Base-by-base conservation (phyloP, 2,329 filamentous ascomycete species). In the Ophiostoma sp. region DNA sequence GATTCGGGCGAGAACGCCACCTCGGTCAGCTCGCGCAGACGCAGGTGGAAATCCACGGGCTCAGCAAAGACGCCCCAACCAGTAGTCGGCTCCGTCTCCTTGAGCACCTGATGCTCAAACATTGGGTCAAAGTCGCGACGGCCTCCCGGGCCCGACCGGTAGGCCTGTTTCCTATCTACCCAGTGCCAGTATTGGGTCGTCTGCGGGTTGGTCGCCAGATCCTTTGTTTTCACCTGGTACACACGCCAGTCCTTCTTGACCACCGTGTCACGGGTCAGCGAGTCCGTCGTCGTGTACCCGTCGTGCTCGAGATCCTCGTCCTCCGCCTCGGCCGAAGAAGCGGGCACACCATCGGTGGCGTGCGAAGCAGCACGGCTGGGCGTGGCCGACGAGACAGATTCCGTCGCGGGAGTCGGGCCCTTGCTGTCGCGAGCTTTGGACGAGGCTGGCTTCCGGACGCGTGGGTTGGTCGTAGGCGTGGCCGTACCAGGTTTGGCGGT, bases 161-260 rank as follows among this genome's bases (percentile, higher is more conserved):
- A 36, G 8, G 72, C 72, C 2, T 76, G 52, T 25, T 63, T 72
- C 17, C 74, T 78, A 9, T 80, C 80, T 3, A 84, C 76, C 84
- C 84, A 89, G 69, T 86, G 86, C 86, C 86, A 87, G 79, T 88
- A 89, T 77, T 89, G 87, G 15, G 85, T 88, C 5, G 87, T 84
- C 15, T 81, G 77, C 2, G 81, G 79, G 71, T 84, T 85, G 28
- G 84, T 87, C 0, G 86, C 85, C 69, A 84, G 82, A 12, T 81
- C 75, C 17, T 81, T 79, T 2, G 85, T 86, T 80, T 87, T 88
- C 76, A 89, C 83, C 75, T 87, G 85, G 63, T 84, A 80, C 15
- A 89, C 77, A 19, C 86, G 84, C 81, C 85, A 89, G 78, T 89
- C 87, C 11, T 82, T 81, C 15, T 81, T 79, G 31, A 81, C 81